A percentile compares a stretch with the other conserved stretches of the same genome.
Evolutionary conservation across 257 asterid species (phyloP).

Genomic region (Gardenia jasminoides): DNA sequence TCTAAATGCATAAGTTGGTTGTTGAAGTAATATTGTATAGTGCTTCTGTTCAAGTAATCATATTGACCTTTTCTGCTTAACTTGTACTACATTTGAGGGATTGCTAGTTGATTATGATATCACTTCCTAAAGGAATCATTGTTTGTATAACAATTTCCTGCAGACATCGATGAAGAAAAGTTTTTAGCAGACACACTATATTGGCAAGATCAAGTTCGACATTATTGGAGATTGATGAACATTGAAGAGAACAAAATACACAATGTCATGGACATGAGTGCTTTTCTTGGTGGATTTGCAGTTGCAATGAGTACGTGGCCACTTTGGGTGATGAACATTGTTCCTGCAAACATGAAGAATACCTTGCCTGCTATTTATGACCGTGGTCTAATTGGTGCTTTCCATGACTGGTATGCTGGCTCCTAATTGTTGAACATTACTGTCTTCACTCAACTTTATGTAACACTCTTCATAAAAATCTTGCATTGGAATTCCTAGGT

Average conservation of each 20-base stretch:
- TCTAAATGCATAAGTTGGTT: neutral
- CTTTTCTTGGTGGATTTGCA: conserved; percentile 86
- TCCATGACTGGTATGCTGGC: conserved; percentile 74
- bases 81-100: neutral
- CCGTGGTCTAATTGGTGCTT: conserved; percentile 75
- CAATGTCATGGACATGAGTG: conserved; percentile 91
- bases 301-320: conserved; percentile 86
- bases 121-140: neutral
- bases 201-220: conserved; percentile 97
- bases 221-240: conserved; percentile 87
- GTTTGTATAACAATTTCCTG: conserved; percentile 11
- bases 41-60: neutral
- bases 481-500: conserved; percentile 44
- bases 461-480: conserved; percentile 6
- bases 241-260: conserved; percentile 66
- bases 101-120: neutral
- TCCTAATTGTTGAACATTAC: neutral
- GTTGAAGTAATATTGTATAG: neutral
- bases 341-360: conserved; percentile 57
- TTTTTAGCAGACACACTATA: conserved; percentile 69
- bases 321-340: conserved; percentile 83
- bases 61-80: neutral
- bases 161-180: conserved; percentile 62
- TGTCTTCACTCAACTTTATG: neutral
- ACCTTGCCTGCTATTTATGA: conserved; percentile 78